These are phyloP conservation scores for Hypoxylon perforatum DNA, from an alignment of 495 filamentous ascomycete genomes.

Conservation along the genomic window DNA sequence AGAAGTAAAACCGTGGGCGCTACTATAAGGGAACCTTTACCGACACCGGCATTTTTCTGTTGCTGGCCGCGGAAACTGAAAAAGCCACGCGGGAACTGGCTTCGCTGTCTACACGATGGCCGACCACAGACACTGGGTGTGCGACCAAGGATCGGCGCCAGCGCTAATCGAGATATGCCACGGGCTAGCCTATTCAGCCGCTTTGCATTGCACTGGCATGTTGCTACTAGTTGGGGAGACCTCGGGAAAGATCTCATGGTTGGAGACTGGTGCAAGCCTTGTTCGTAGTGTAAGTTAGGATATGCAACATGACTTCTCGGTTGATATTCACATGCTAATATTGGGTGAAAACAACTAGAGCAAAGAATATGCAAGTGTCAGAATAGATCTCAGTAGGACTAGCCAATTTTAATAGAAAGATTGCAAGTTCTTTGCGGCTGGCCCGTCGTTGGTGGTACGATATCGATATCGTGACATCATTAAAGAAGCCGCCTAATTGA, in stretches of 20 bases:
- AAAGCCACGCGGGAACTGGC: slow-evolving; percentile 42
- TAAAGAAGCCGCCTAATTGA: slow-evolving; percentile 5
- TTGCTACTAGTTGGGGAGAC: slow-evolving; percentile 33
- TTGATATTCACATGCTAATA: slow-evolving; percentile 2
- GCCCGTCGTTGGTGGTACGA: slow-evolving; percentile 32
- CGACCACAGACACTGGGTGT: slow-evolving; percentile 16
- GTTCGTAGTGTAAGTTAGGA: slow-evolving; percentile 14
- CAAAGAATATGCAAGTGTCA: slow-evolving; percentile 1
- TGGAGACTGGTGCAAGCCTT: slow-evolving; percentile 28
- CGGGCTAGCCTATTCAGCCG: slow-evolving; percentile 21
- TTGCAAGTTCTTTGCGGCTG: slow-evolving; percentile 18
- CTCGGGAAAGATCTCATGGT: slow-evolving; percentile 33
- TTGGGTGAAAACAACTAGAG: background rate
- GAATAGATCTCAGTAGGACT: background rate
- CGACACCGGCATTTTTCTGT: slow-evolving; percentile 21
- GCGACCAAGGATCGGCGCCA: slow-evolving; percentile 20
- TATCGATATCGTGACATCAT: slow-evolving; percentile 37
- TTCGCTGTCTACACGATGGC: slow-evolving; percentile 22
- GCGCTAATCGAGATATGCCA: slow-evolving; percentile 26
- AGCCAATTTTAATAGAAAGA: slow-evolving; percentile 2
- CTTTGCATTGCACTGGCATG: slow-evolving; percentile 17
- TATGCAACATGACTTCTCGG: slow-evolving; percentile 37
- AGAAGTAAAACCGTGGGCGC: slow-evolving; percentile 43
- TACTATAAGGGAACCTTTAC: slow-evolving; percentile 41
- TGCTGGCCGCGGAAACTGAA: slow-evolving; percentile 33